A percentile compares a stretch with the other conserved stretches of the same genome.
Conservation (phyloP, 2,329 filamentous ascomycete genomes). For the Calonectria pauciramosa region DNA sequence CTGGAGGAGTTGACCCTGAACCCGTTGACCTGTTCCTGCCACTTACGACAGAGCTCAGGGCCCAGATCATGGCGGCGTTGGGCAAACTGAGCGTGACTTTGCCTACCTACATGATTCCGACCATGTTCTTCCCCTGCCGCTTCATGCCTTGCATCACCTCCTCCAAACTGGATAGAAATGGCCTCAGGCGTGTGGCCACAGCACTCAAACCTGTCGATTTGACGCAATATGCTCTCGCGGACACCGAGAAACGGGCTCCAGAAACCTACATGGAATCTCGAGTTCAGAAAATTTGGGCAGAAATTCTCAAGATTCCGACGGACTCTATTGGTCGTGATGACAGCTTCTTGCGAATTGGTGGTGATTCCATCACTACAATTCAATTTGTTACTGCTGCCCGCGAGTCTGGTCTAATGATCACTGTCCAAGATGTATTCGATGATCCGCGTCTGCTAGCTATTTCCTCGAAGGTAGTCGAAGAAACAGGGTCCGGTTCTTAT, state of each 20-base stretch:
- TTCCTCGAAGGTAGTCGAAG: conserved; percentile 34
- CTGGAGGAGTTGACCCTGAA: neutral
- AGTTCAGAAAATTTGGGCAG: conserved; percentile 54
- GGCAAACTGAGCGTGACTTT: conserved; percentile 6
- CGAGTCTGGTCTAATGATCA: conserved; percentile 54
- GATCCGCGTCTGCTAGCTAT: conserved; percentile 5
- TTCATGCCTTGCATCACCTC: conserved; percentile 31
- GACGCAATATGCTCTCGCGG: conserved; percentile 8
- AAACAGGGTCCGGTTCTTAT: neutral
- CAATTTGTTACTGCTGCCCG: conserved; percentile 60
- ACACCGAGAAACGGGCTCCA: conserved; percentile 6
- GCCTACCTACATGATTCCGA: conserved; percentile 38
- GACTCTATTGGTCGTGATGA: conserved; percentile 56
- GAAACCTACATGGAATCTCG: conserved; percentile 26
- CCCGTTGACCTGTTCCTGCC: conserved; percentile 7
- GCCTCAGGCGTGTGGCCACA: conserved; percentile 12
- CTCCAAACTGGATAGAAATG: conserved; percentile 32
- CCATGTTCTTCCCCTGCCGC: conserved; percentile 24
- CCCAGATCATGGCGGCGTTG: neutral
- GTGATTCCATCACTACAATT: conserved; percentile 64
- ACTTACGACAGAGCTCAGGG: neutral
- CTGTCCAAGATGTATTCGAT: conserved; percentile 59
- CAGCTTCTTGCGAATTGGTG: conserved; percentile 64
- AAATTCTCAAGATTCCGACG: conserved; percentile 49
- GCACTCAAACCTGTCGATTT: neutral